Percentiles rank a stretch among this genome's conserved stretches.
Evolutionary conservation across 768 basidiomycete genomes (phyloP).

Genomic region (Russula sp.): DNA sequence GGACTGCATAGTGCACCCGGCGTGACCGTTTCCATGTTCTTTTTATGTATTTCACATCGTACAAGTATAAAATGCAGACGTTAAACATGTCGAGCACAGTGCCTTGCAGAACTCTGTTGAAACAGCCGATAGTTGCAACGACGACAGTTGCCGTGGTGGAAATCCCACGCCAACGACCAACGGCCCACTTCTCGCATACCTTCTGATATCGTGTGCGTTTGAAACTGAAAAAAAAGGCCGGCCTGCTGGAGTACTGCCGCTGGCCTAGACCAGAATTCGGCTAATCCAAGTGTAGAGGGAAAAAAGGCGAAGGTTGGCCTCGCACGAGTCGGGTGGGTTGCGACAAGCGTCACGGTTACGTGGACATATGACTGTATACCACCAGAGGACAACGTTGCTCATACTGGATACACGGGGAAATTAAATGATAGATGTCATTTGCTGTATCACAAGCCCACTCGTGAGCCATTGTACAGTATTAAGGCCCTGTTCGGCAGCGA

Average conservation of each 20-base stretch:
- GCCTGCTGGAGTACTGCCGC: no score
- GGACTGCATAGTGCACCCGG: background rate
- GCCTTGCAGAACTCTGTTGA: background rate
- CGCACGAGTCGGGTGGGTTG: background rate
- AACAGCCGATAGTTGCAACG: background rate
- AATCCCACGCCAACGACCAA: background rate
- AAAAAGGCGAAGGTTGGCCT: no score
- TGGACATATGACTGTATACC: background rate
- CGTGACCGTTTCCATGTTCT: background rate
- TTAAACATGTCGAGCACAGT: background rate
- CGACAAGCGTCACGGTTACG: background rate
- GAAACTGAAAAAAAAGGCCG: background rate
- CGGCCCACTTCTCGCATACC: no score
- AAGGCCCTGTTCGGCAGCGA: no score
- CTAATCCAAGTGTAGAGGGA: background rate
- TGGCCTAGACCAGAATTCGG: no score
- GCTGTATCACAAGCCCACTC: background rate
- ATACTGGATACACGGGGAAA: background rate
- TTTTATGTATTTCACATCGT: no score
- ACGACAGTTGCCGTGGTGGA: background rate
- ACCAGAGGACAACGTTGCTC: background rate
- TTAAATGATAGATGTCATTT: background rate
- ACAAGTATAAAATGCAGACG: background rate
- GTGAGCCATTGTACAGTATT: background rate
- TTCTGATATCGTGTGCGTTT: background rate